These are phyloP conservation scores for Curvularia hawaiiensis DNA, from an alignment of 2,329 filamentous ascomycete species.

Conservation along the genomic window DNA sequence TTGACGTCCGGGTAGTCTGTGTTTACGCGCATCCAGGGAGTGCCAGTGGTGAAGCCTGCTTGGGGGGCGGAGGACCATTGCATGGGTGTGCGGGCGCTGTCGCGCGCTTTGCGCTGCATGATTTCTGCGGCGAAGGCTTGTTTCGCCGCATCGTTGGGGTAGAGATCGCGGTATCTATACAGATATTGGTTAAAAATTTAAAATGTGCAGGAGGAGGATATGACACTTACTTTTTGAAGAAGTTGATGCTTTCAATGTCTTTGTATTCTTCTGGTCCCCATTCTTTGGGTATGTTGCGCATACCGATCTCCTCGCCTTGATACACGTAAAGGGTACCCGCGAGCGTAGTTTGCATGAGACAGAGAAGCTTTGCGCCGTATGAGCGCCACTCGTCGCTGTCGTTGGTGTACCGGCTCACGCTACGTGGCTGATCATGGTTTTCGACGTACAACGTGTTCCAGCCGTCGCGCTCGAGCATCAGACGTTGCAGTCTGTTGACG, in stretches of 20 bases:
- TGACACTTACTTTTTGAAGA: slow-evolving; percentile 50
- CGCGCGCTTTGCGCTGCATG: slow-evolving; percentile 65
- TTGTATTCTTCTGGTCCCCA: slow-evolving; percentile 56
- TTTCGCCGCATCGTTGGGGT: slow-evolving; percentile 35
- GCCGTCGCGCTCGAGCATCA: slow-evolving; percentile 47
- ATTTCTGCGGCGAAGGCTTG: slow-evolving; percentile 38
- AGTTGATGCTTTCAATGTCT: slow-evolving; percentile 62
- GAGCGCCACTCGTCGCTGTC: slow-evolving; percentile 55
- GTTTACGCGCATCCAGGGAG: slow-evolving; percentile 67
- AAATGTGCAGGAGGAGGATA: no score
- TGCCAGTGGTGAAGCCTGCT: slow-evolving; percentile 65
- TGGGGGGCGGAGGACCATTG: slow-evolving; percentile 65
- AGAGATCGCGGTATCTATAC: slow-evolving; percentile 36
- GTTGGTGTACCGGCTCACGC: slow-evolving; percentile 54
- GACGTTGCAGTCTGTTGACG: slow-evolving; percentile 41
- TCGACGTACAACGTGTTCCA: slow-evolving; percentile 59
- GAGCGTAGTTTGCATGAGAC: slow-evolving; percentile 55
- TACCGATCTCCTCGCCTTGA: slow-evolving; percentile 59
- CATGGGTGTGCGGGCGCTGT: slow-evolving; percentile 70
- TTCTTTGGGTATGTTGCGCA: slow-evolving; percentile 53
- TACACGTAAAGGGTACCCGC: slow-evolving; percentile 57
- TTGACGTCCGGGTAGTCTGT: slow-evolving; percentile 62
- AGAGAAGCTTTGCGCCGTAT: slow-evolving; percentile 55
- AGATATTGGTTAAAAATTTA: neutral
- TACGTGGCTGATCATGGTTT: slow-evolving; percentile 60